These are phyloP conservation scores for Colletotrichum ledebouriae DNA, from an alignment of 2,329 filamentous ascomycete species.

Conservation along the genomic window DNA sequence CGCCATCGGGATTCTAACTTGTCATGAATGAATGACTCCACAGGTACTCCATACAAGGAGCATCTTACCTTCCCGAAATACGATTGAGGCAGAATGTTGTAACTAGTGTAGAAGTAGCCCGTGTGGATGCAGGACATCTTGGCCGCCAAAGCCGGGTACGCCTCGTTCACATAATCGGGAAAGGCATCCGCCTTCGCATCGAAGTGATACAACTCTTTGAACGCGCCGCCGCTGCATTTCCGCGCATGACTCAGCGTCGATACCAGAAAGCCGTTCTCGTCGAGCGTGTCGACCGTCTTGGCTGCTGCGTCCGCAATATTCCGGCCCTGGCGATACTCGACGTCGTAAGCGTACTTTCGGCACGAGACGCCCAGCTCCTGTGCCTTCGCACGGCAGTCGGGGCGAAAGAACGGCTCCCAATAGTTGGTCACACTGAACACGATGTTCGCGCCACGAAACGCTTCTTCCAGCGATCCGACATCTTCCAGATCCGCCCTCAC, in stretches of 20 bases:
- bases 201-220: conserved; percentile 65
- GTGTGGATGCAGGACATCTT: conserved; percentile 67
- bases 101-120: conserved; percentile 63
- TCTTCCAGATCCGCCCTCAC: conserved; percentile 60
- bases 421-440: conserved; percentile 71
- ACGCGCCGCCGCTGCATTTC: conserved; percentile 60
- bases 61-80: conserved; percentile 61
- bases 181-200: conserved; percentile 67
- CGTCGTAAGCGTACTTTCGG: conserved; percentile 60
- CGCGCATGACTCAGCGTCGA: conserved; percentile 65
- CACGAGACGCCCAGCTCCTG: conserved; percentile 55
- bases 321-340: conserved; percentile 64
- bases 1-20: conserved; percentile 55
- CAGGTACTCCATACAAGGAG: too few species aligned
- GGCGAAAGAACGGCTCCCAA: conserved; percentile 64
- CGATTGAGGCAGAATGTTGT: conserved; percentile 59
- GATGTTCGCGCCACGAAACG: conserved; percentile 60
- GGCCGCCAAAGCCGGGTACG: conserved; percentile 57
- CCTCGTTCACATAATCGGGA: conserved; percentile 58
- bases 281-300: conserved; percentile 54
- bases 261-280: conserved; percentile 62
- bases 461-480: conserved; percentile 52
- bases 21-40: neutral
- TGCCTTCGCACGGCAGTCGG: conserved; percentile 57
- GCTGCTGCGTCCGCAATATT: conserved; percentile 70